These are phyloP conservation scores for Oidium heveae DNA, from an alignment of 2,329 filamentous ascomycete species.

Conservation along the genomic window DNA sequence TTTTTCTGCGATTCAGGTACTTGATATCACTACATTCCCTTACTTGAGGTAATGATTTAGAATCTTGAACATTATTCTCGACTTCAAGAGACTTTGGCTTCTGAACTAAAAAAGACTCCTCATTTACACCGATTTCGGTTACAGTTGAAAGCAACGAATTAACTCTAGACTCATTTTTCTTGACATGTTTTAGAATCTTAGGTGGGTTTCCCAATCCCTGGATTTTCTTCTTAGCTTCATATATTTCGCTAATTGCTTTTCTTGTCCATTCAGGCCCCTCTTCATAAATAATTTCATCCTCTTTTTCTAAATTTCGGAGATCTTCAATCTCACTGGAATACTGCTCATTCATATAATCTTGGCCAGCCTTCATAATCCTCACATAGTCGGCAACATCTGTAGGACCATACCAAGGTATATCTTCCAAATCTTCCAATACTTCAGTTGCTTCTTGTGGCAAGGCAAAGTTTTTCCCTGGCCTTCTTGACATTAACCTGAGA, in stretches of 20 bases:
- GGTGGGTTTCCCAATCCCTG: conserved; percentile 41
- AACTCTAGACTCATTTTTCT: conserved; percentile 20
- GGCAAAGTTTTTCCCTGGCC: conserved; percentile 59
- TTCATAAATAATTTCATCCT: conserved; percentile 78
- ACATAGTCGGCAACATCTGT: conserved; percentile 89
- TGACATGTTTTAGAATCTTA: conserved; percentile 22
- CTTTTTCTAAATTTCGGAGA: conserved; percentile 50
- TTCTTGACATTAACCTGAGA: conserved; percentile 59
- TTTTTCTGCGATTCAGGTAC: conserved; percentile 2
- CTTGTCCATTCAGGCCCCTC: conserved; percentile 85
- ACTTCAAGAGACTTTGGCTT: conserved; percentile 26
- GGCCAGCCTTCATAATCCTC: conserved; percentile 80
- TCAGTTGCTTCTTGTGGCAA: conserved; percentile 61
- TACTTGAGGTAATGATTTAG: not conserved
- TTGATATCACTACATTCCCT: not conserved
- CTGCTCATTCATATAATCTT: conserved; percentile 64
- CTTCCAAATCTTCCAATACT: conserved; percentile 38
- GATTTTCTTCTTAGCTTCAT: conserved; percentile 50
- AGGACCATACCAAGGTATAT: conserved; percentile 85
- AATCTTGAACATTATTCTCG: conserved; percentile 11
- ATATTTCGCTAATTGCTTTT: conserved; percentile 54
- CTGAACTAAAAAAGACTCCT: conserved; percentile 13
- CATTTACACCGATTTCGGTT: conserved; percentile 16
- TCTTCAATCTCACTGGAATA: conserved; percentile 57
- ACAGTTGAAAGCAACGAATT: conserved; percentile 21